phyloP scores from a whole-genome alignment of 176 grass and related monocot species.

The Aegilops longissima region DNA sequence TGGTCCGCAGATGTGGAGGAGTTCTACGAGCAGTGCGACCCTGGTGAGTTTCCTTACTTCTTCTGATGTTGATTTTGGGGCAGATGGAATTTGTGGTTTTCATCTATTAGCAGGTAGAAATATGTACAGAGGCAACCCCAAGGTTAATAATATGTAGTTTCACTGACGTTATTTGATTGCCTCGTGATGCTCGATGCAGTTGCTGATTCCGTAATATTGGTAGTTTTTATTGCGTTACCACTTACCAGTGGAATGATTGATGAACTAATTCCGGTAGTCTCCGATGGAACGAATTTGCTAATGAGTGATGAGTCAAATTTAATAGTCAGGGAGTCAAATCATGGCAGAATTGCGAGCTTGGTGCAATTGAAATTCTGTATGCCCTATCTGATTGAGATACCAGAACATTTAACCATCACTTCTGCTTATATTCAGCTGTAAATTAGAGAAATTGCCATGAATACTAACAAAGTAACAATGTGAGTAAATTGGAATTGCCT shows the following conservation, averaged over 20 bases:
- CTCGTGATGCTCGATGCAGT: background rate
- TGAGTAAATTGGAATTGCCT: background rate
- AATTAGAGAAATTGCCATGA: background rate
- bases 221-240: background rate
- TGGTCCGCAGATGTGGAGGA: conserved; percentile 56
- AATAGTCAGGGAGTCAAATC: background rate
- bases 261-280: background rate
- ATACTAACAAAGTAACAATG: background rate
- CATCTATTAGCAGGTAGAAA: too few relatives aligned
- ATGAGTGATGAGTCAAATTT: background rate
- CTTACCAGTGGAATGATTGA: background rate
- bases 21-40: conserved; percentile 66
- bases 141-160: too few relatives aligned
- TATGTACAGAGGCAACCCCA: too few relatives aligned
- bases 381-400: background rate
- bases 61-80: background rate
- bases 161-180: too few relatives aligned
- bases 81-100: background rate
- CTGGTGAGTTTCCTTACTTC: conserved; percentile 41
- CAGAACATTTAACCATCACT: background rate
- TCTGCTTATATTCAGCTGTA: background rate
- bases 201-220: background rate
- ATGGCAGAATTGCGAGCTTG: background rate
- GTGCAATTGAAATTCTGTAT: background rate
- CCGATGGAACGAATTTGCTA: background rate